phyloP scores from a whole-genome alignment of 306 rosid species.

The Datisca glomerata region DNA sequence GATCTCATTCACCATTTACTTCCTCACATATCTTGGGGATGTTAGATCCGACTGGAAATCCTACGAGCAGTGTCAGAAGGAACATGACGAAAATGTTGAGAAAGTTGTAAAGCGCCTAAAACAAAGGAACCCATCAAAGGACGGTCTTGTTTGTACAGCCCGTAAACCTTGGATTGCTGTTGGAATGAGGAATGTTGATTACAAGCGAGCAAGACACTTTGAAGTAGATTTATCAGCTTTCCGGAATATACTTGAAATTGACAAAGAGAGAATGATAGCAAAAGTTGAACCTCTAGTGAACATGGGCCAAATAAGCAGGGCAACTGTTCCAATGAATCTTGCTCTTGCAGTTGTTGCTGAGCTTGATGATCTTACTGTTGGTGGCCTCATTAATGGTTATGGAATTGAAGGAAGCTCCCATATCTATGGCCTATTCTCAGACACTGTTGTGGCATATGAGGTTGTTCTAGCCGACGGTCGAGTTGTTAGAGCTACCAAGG shows the following conservation, averaged over 20 bases:
- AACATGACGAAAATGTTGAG: conserved; percentile 80
- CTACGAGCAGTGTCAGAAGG: conserved; percentile 71
- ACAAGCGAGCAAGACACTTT: conserved; percentile 90
- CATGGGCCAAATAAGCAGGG: conserved; percentile 92
- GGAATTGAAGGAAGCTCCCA: conserved; percentile 99
- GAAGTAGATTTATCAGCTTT: conserved; percentile 90
- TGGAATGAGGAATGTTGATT: conserved; percentile 97
- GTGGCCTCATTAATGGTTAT: conserved; percentile 95
- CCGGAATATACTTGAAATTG: conserved; percentile 69
- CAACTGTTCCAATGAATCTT: conserved; percentile 77
- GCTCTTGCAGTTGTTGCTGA: conserved; percentile 94
- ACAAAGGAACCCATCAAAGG: conserved; percentile 70
- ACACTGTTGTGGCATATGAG: conserved; percentile 89
- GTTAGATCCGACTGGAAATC: conserved; percentile 79
- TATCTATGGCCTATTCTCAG: conserved; percentile 78
- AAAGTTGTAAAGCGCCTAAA: conserved; percentile 79
- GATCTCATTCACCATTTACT: conserved; percentile 73
- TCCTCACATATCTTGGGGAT: conserved; percentile 87
- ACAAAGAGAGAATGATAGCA: conserved; percentile 66
- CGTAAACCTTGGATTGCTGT: conserved; percentile 94
- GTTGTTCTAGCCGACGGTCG: conserved; percentile 74
- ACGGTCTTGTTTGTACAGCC: conserved; percentile 96
- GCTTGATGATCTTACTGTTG: conserved; percentile 96
- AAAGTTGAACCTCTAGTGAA: conserved; percentile 91
- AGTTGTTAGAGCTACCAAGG: conserved; percentile 84